Percentiles rank a stretch among this genome's conserved stretches.
phyloP scores from a whole-genome alignment of 495 filamentous ascomycete species.

The Sordaria brevicollis region DNA sequence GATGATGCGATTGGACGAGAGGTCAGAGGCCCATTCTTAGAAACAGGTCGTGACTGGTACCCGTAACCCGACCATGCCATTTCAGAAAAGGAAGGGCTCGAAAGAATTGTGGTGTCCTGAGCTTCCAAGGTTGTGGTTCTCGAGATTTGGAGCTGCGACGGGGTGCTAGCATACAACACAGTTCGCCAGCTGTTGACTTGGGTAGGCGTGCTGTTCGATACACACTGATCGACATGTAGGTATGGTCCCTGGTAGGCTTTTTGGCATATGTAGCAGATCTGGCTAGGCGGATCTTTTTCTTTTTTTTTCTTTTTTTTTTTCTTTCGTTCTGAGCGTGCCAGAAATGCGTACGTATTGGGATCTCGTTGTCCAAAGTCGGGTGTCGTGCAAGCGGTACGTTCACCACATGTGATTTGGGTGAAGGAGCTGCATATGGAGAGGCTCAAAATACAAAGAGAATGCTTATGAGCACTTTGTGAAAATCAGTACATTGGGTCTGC shows the following conservation, averaged over 20 bases:
- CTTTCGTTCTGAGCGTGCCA: not conserved
- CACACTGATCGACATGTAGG: not conserved
- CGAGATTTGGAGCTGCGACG: slow-evolving; percentile 14
- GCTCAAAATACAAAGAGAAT: not conserved
- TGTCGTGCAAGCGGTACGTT: not conserved
- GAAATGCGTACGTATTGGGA: not conserved
- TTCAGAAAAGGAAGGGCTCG: not conserved
- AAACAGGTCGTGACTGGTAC: slow-evolving; percentile 3
- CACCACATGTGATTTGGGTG: not conserved
- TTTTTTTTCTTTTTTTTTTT: not conserved
- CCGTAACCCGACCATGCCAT: not conserved
- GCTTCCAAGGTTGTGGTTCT: slow-evolving; percentile 1
- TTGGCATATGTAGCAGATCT: not conserved
- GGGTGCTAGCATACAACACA: not conserved
- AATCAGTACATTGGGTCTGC: not conserved
- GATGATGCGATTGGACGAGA: not conserved
- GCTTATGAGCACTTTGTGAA: not conserved
- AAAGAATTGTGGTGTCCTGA: slow-evolving; percentile 1
- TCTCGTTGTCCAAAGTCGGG: not conserved
- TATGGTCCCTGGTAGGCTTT: not conserved
- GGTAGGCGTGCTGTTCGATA: not conserved
- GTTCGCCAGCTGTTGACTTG: not conserved
- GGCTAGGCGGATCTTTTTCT: not conserved
- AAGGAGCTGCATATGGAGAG: not conserved
- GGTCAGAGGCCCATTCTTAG: slow-evolving; percentile 7